A percentile compares a stretch with the other conserved stretches of the same genome.
Conservation (phyloP, 345 rosid genomes). For the Syzygium aromaticum region DNA sequence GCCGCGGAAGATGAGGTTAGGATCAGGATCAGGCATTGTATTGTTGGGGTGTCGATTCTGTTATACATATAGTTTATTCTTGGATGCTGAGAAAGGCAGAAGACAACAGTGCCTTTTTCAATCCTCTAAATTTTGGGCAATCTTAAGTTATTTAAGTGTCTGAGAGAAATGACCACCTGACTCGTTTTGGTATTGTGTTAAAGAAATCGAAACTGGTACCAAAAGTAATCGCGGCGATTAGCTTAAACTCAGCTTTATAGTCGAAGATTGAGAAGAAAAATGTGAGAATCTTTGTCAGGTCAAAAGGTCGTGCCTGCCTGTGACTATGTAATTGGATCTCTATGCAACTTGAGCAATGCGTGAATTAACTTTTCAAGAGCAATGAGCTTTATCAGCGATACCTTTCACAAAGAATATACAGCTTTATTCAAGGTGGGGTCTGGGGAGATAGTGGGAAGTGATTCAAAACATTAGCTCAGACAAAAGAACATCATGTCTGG, state of each 20-base stretch:
- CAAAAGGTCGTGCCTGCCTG: background rate
- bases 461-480: background rate
- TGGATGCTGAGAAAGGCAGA: background rate
- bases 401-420: background rate
- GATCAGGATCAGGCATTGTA: background rate
- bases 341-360: background rate
- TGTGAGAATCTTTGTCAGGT: background rate
- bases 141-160: background rate
- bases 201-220: background rate
- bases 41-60: background rate
- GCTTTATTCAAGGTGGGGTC: background rate
- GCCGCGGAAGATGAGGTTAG: slow-evolving; percentile 80
- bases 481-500: background rate
- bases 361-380: background rate
- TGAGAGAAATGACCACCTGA: background rate
- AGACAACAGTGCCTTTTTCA: background rate
- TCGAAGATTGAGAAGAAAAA: background rate
- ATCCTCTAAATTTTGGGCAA: background rate
- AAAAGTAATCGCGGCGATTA: background rate
- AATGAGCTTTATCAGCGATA: background rate
- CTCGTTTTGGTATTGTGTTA: background rate
- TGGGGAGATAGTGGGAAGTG: background rate
- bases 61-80: background rate
- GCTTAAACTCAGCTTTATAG: background rate
- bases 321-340: background rate